Base-by-base conservation (phyloP, 345 rosid species). In the Firmiana major region DNA sequence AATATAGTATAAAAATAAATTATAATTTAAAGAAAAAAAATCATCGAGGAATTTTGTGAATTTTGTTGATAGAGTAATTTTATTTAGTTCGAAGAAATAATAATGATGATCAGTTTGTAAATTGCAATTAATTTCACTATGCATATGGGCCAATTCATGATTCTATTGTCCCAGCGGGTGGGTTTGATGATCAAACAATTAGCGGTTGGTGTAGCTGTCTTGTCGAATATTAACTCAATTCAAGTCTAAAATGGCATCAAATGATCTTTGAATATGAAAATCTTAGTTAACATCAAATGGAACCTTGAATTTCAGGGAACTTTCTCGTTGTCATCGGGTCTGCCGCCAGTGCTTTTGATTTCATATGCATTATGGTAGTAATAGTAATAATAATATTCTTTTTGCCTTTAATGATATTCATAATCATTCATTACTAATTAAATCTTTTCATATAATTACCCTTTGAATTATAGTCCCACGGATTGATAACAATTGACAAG, bases 201-300 rank as follows among this genome's bases (percentile, higher is more conserved):
- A 13, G 40, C 1, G 65, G 65, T 62, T 69, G 42, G 53, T 16
- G 73, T 48, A 16, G 40, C 73, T 15, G 57, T 46, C 73, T 24
- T 46, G 22, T 69, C 73, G 22, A 26, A 26, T 46, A 48, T 48
- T 69, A 19, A 48, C 19, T 48, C 57, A 48, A 24, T 48, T 69
- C 15, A 26, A 48, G 58, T 69, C 58, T 38, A 8, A 48, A 68
- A 67, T 67, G 72, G 36, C 45, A 71, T 71, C 73, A 31, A 71
- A 71, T 34, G 46, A 51, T 31, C 15, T 71, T 71, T 71, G 46
- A 71, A 51, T 19, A 31, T 31, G 10, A 28, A 71, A 49, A 71
- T 51, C 60, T 19, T 71, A 31, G 60, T 51, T 51, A 51, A 51
- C 40, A 71, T 71, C 75, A 51, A 51, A 51, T 71, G 75, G 31